Evolutionary conservation across 441 rosid genomes (phyloP).

Genomic region (Rhodomyrtus psidioides): DNA sequence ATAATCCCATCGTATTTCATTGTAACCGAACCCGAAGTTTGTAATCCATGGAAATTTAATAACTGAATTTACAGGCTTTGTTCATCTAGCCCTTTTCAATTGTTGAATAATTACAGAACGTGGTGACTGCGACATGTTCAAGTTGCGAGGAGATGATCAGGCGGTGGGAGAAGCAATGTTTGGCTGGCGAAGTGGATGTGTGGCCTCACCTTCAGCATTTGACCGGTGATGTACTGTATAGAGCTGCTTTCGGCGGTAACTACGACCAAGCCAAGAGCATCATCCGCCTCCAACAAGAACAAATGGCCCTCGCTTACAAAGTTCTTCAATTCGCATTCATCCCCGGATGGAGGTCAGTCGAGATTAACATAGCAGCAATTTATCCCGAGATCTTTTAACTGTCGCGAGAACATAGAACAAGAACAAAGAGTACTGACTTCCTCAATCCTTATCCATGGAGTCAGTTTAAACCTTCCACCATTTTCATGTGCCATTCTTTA

Average conservation of each 20-base stretch:
- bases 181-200: neutral
- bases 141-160: neutral
- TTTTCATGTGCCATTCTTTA: neutral
- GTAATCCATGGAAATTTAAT: no score
- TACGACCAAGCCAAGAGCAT: neutral
- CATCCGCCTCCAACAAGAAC: neutral
- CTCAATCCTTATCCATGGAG: neutral
- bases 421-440: neutral
- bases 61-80: no score
- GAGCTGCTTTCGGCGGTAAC: neutral
- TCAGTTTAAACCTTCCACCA: neutral
- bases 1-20: no score
- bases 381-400: neutral
- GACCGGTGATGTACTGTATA: neutral
- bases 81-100: no score
- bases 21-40: no score
- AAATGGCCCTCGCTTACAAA: neutral
- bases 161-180: neutral
- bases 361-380: neutral
- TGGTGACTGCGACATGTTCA: neutral
- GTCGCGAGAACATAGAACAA: neutral
- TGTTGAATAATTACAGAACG: neutral
- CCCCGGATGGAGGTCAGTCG: neutral
- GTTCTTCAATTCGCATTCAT: neutral
- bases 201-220: no score